Evolutionary conservation across 306 rosid species (phyloP).

Genomic region (Comarum palustre): DNA sequence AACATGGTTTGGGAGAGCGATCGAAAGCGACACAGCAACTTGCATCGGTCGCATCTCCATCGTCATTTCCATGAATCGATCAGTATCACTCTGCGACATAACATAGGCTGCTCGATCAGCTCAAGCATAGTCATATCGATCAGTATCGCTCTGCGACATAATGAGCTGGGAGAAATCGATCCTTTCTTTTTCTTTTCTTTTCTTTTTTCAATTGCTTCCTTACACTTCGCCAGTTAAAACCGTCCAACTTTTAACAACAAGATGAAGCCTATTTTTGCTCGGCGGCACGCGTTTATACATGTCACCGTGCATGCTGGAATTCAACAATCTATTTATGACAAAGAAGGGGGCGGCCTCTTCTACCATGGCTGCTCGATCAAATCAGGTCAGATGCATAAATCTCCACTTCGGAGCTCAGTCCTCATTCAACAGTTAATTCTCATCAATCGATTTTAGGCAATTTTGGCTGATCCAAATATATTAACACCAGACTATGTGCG

Average conservation of each 20-base stretch:
- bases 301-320: too few species aligned
- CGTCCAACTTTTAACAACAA: neutral
- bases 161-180: neutral
- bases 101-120: constrained; percentile 1
- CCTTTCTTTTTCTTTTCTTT: too few species aligned
- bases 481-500: neutral
- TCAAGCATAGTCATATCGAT: neutral
- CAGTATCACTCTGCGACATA: too few species aligned
- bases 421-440: neutral
- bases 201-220: neutral
- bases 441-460: neutral
- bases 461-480: neutral
- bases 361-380: neutral
- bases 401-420: neutral
- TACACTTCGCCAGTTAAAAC: too few species aligned
- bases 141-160: neutral
- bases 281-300: neutral
- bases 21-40: constrained; percentile 8
- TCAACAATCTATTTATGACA: too few species aligned
- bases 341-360: neutral
- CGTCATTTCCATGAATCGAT: neutral
- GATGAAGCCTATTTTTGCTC: neutral
- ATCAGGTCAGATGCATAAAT: neutral
- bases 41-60: neutral
- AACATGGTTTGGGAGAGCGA: neutral